Percentiles rank a stretch among this genome's conserved stretches.
phyloP scores from a whole-genome alignment of 2,329 filamentous ascomycete species.

The Nigrospora sphaerica region DNA sequence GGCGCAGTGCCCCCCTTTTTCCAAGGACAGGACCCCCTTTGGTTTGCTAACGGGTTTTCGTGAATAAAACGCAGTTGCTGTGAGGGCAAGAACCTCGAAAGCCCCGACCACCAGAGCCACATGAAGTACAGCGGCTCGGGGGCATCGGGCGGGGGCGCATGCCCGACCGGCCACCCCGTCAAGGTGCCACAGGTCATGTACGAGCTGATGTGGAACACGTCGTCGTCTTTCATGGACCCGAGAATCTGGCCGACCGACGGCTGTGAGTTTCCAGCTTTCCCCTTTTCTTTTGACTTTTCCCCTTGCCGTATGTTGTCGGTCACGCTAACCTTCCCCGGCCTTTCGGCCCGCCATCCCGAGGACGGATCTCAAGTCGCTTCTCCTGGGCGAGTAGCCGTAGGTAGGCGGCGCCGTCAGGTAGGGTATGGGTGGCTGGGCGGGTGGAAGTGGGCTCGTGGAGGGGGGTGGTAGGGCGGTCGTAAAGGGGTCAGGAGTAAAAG shows the following conservation, averaged over 20 bases:
- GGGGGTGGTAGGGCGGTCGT: too few species aligned
- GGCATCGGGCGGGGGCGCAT: conserved; percentile 37
- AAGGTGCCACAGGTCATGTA: conserved; percentile 42
- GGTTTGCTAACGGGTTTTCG: too few species aligned
- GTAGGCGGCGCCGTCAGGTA: too few species aligned
- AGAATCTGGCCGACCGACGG: conserved; percentile 35
- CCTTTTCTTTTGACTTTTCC: too few species aligned
- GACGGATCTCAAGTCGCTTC: conserved; percentile 19
- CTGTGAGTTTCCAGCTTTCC: conserved; percentile 24
- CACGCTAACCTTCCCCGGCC: too few species aligned
- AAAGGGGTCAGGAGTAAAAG: too few species aligned
- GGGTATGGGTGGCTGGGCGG: too few species aligned
- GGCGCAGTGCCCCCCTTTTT: too few species aligned
- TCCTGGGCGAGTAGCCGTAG: conserved; percentile 8
- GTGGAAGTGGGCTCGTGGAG: too few species aligned
- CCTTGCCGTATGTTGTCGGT: too few species aligned
- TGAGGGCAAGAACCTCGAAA: conserved; percentile 41
- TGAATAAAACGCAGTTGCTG: conserved; percentile 37
- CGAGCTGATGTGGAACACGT: conserved; percentile 40
- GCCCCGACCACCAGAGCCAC: conserved; percentile 38
- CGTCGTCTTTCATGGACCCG: conserved; percentile 31
- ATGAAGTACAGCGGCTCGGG: conserved; percentile 37
- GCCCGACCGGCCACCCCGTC: conserved; percentile 36
- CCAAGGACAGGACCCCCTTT: too few species aligned
- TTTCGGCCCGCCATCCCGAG: not conserved